phyloP scores from a whole-genome alignment of 371 early-diverging fungal species.

The Apophysomyces ossiformis region DNA sequence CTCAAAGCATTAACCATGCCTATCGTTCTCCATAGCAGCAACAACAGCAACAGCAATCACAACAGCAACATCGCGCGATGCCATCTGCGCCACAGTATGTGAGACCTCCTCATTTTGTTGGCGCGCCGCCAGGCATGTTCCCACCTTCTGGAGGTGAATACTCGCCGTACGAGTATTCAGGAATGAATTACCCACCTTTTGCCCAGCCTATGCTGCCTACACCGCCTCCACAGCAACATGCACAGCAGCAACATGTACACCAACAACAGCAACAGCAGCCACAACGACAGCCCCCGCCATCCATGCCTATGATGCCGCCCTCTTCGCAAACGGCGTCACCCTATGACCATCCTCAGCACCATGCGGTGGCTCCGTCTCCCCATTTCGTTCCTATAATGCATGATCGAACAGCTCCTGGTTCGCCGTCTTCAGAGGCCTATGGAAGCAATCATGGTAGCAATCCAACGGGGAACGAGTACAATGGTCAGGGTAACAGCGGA shows the following conservation, averaged over 20 bases:
- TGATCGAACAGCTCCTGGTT: not conserved
- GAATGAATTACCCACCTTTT: conserved; percentile 29
- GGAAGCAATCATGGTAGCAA: not conserved
- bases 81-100: conserved; percentile 24
- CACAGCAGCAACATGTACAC: not conserved
- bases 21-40: conserved; percentile 36
- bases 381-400: conserved; percentile 1
- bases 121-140: conserved; percentile 31
- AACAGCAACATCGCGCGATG: conserved; percentile 25
- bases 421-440: not conserved
- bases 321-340: conserved; percentile 11
- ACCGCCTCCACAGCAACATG: conserved; percentile 7
- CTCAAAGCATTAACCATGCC: conserved; percentile 26
- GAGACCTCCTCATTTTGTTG: conserved; percentile 33
- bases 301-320: conserved; percentile 6
- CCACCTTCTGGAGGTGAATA: conserved; percentile 23
- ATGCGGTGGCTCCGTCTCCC: not conserved
- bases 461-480: not conserved
- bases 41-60: conserved; percentile 9
- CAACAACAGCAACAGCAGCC: conserved; percentile 10
- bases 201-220: conserved; percentile 13
- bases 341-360: conserved; percentile 8
- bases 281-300: not conserved
- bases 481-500: not conserved
- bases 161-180: conserved; percentile 36